Conservation (phyloP, 1,284 basidiomycete genomes). For the Cutaneotrichosporon cyanovorans region DNA sequence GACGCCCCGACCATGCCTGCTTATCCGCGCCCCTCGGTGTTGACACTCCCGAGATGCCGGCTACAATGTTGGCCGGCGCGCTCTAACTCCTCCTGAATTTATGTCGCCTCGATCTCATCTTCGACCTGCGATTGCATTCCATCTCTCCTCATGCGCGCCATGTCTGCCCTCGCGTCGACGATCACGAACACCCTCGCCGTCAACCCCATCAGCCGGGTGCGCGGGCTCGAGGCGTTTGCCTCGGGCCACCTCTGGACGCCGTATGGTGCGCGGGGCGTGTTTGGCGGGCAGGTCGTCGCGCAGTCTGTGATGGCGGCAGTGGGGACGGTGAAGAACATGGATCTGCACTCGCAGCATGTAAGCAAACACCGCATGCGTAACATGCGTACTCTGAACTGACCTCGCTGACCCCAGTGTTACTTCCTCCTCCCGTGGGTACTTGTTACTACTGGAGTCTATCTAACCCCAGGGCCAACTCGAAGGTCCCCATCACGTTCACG, state of each 20-base stretch:
- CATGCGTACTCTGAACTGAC: not conserved
- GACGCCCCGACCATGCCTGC: no score
- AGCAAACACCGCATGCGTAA: no score
- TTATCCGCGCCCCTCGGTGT: no score
- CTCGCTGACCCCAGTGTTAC: constrained; percentile 27
- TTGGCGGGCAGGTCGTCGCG: constrained; percentile 79
- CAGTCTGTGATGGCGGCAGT: constrained; percentile 75
- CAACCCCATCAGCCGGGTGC: constrained; percentile 8
- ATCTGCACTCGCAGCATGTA: constrained; percentile 57
- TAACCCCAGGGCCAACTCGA: constrained; percentile 57
- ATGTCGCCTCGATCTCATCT: no score
- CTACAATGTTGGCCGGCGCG: no score
- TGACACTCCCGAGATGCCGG: not conserved
- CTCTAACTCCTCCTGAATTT: no score
- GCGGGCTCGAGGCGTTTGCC: constrained; percentile 49
- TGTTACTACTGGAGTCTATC: not conserved
- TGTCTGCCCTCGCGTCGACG: constrained; percentile 11
- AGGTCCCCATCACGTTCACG: constrained; percentile 71
- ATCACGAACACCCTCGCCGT: constrained; percentile 16
- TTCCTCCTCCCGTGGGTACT: constrained; percentile 36
- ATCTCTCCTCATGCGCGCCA: not conserved
- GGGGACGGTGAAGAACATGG: constrained; percentile 61
- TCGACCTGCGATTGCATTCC: not conserved
- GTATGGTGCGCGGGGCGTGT: constrained; percentile 63
- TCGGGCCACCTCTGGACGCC: constrained; percentile 67